Conservation (phyloP, 2,329 filamentous ascomycete genomes). For the Microdochium bolleyi region DNA sequence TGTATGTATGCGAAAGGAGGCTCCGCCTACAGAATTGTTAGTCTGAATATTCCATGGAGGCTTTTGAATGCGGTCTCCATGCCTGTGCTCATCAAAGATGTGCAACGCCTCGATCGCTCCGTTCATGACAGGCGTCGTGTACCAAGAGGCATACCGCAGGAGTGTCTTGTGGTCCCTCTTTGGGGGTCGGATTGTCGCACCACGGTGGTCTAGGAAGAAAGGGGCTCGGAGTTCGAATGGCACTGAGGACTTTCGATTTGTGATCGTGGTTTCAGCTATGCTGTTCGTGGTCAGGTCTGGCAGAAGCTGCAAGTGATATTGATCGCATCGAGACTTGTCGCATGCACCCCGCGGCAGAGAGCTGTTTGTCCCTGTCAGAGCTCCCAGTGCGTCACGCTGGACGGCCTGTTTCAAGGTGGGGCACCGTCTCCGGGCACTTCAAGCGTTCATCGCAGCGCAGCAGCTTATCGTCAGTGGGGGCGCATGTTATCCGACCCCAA, state of each 20-base stretch:
- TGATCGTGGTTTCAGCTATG: too few relatives aligned
- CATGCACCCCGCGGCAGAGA: too few relatives aligned
- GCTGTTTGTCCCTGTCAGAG: too few relatives aligned
- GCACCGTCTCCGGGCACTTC: neutral
- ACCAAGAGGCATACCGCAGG: constrained; percentile 5
- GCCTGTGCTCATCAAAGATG: constrained; percentile 96
- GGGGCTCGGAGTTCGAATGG: too few relatives aligned
- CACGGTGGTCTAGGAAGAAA: too few relatives aligned
- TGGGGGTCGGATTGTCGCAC: too few relatives aligned
- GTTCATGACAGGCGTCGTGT: constrained; percentile 53
- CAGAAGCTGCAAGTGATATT: too few relatives aligned
- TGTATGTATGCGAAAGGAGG: constrained; percentile 84
- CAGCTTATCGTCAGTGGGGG: neutral
- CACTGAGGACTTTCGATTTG: too few relatives aligned
- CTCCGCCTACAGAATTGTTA: constrained; percentile 53
- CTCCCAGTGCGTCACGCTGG: neutral
- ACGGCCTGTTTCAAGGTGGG: neutral
- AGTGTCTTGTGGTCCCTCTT: neutral
- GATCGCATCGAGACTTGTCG: too few relatives aligned
- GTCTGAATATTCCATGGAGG: constrained; percentile 8
- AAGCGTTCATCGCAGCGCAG: neutral
- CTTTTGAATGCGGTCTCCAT: constrained; percentile 20
- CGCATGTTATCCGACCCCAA: neutral
- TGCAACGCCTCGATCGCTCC: constrained; percentile 91
- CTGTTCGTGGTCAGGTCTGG: too few relatives aligned